phyloP scores from a whole-genome alignment of 2,329 filamentous ascomycete genomes.

The Coniochaeta ligniaria region DNA sequence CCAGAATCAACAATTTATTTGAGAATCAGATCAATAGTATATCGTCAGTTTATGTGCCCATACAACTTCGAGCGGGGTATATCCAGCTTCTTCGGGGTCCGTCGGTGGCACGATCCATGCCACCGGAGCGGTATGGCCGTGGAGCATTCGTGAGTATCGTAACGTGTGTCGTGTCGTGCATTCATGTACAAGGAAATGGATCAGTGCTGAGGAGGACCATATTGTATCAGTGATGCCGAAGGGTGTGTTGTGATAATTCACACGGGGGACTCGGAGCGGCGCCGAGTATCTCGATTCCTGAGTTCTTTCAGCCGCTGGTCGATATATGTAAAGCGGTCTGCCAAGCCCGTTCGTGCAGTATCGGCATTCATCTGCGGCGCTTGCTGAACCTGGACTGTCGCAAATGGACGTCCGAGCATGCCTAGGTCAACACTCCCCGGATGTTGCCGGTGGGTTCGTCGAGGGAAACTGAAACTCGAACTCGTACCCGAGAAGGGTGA shows the following conservation, averaged over 20 bases:
- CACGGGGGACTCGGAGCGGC: slow-evolving; percentile 42
- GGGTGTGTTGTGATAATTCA: slow-evolving; percentile 21
- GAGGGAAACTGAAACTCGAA: slow-evolving; percentile 55
- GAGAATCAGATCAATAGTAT: slow-evolving; percentile 12
- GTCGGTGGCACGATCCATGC: neutral
- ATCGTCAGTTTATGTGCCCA: slow-evolving; percentile 10
- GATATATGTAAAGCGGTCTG: slow-evolving; percentile 48
- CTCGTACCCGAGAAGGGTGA: slow-evolving; percentile 48
- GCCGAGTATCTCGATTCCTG: slow-evolving; percentile 33
- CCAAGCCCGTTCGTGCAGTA: slow-evolving; percentile 35
- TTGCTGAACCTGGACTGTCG: slow-evolving; percentile 52
- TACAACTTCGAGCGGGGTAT: slow-evolving; percentile 14
- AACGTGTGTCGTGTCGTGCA: slow-evolving; percentile 8
- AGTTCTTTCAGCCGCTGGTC: slow-evolving; percentile 51
- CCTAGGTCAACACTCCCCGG: slow-evolving; percentile 36
- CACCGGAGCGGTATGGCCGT: neutral
- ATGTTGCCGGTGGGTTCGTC: slow-evolving; percentile 37
- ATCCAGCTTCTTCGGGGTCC: slow-evolving; percentile 8
- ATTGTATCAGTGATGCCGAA: neutral
- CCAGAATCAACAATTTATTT: slow-evolving; percentile 6
- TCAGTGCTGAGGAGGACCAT: neutral
- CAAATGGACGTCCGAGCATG: slow-evolving; percentile 43
- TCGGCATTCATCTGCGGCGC: slow-evolving; percentile 24
- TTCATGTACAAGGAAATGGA: slow-evolving; percentile 12
- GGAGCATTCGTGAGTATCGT: slow-evolving; percentile 3